Evolutionary conservation across 129 eudicot genomes (phyloP).

Genomic region (Rutidosis leptorrhynchoides): DNA sequence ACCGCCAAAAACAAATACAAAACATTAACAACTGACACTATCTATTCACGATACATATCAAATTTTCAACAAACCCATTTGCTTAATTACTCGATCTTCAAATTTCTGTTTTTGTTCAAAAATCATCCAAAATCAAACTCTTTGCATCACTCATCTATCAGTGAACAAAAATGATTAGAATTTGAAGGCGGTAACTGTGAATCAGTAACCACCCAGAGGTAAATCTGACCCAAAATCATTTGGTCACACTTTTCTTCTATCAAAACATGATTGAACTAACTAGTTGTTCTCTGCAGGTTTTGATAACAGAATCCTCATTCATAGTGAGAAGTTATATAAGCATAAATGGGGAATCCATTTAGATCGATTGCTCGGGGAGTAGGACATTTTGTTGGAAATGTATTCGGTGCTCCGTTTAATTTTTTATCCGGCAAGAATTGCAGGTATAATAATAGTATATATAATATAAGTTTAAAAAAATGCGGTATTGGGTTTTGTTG

Average conservation of each 20-base stretch:
- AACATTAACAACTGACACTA: background rate
- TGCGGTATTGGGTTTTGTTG: too few relatives aligned
- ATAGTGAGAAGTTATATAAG: background rate
- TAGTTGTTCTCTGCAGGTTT: background rate
- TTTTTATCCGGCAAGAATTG: conserved; percentile 56
- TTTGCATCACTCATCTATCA: background rate
- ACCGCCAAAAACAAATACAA: conserved; percentile 23
- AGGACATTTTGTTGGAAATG: conserved; percentile 24
- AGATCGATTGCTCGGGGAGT: conserved; percentile 27
- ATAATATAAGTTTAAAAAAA: too few relatives aligned
- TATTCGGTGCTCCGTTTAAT: conserved; percentile 40
- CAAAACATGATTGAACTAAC: too few relatives aligned
- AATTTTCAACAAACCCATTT: background rate
- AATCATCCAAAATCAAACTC: background rate
- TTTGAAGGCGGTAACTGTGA: background rate
- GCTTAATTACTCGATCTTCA: background rate
- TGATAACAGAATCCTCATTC: too few relatives aligned
- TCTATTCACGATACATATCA: background rate
- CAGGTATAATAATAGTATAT: conserved; percentile 30
- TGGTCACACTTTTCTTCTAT: background rate
- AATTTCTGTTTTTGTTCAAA: background rate
- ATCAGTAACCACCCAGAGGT: background rate
- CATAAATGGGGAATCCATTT: conserved; percentile 36
- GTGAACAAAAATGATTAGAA: background rate
- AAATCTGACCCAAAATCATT: background rate